Evolutionary conservation across 495 filamentous ascomycete species (phyloP).

Genomic region (Niebla homalea): DNA sequence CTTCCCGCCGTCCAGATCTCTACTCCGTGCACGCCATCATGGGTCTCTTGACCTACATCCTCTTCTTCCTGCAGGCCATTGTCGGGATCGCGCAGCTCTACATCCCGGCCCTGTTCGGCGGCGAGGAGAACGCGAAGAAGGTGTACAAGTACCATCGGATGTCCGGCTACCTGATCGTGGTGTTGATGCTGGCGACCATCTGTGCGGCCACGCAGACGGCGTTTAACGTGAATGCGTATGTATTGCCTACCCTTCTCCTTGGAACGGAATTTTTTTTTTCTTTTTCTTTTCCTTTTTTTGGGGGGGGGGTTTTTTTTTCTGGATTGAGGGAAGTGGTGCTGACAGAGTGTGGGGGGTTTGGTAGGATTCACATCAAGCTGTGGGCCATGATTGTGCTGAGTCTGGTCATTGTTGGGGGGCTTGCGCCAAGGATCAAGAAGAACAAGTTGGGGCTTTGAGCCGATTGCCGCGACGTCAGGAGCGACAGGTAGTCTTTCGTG

Average conservation of each 20-base stretch:
- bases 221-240: conserved; percentile 40
- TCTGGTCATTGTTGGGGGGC: conserved; percentile 50
- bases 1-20: conserved; percentile 34
- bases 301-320: neutral
- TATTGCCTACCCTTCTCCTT: neutral
- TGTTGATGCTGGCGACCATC: conserved; percentile 59
- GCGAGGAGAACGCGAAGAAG: conserved; percentile 62
- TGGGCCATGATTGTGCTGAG: conserved; percentile 54
- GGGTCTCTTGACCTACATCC: conserved; percentile 60
- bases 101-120: conserved; percentile 56
- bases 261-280: neutral
- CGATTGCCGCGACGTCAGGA: neutral
- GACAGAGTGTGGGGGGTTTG: neutral
- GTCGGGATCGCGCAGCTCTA: conserved; percentile 73
- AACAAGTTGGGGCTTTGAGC: conserved; percentile 57
- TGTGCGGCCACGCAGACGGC: conserved; percentile 60
- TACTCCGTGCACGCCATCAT: conserved; percentile 66
- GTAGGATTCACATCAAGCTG: conserved; percentile 46
- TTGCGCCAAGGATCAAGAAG: conserved; percentile 68
- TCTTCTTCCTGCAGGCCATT: conserved; percentile 56
- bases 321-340: neutral
- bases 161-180: conserved; percentile 60
- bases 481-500: neutral
- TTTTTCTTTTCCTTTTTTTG: neutral
- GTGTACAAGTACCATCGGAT: conserved; percentile 82